Evolutionary conservation across 2,329 filamentous ascomycete genomes (phyloP), one percentile per base, ranked within the genome.

Genomic region (Botrytis tulipae): DNA sequence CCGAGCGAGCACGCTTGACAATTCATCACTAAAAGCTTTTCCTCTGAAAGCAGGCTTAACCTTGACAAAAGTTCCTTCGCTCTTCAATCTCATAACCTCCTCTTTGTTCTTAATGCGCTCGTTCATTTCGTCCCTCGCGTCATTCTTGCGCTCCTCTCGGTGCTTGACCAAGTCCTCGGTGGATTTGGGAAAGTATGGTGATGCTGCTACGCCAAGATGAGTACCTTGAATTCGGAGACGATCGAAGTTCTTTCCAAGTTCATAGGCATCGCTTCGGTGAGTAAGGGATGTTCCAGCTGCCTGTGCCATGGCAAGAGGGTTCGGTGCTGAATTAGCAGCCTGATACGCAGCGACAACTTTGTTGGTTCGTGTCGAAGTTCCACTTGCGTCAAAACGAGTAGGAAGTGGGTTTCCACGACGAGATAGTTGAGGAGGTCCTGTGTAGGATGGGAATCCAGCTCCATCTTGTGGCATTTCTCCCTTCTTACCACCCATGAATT

Each of bases 91-190:
- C 61, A 42, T 67, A 2, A 72, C 25, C 8, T 72, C 70, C 62
- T 72, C 70, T 29, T 68, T 57, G 16, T 37, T 25, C 29, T 10
- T 59, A 6, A 72, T 72, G 3, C 51, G 37, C 48, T 37, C 59
- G 29, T 44, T 72, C 70, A 72, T 72, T 3, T 22, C 46, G 20
- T 72, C 42, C 20, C 9, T n/a, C 1, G 51, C 48, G 2, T 72
- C 70, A 7, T 67, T 57, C 25, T 72, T 68, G 18, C 70, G 44
- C 14, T 46, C 69, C 51, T 72, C 70, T 46, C 70, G 16, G 32
- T 72, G 61, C 32, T 54, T 61, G 0, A 67, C n/a, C 29, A 68
- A 37, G 22, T 72, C 70, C 1, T 67, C 61, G 35, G 57, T 59
- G 1, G 25, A 68, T 3, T 61, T 54, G 9, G 61, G 62, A 7